A percentile compares a stretch with the other conserved stretches of the same genome.
Evolutionary conservation across 2,329 filamentous ascomycete species (phyloP).

Genomic region (Pseudocercospora eumusae): DNA sequence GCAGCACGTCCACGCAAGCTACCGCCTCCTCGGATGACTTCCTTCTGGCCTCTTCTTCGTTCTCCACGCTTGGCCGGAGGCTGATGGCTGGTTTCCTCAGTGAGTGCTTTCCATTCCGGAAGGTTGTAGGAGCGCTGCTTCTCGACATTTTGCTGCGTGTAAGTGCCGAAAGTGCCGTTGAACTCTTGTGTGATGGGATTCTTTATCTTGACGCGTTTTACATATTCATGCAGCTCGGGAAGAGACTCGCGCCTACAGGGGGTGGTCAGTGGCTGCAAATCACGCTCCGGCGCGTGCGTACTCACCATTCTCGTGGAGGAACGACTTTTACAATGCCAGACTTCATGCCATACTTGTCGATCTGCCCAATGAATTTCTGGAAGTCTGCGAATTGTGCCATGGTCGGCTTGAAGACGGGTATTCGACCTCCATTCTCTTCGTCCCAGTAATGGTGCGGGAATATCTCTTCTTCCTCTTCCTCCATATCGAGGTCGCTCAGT

Average conservation of each 20-base stretch:
- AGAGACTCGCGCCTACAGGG: constrained; percentile 64
- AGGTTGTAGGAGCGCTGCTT: constrained; percentile 95
- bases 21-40: constrained; percentile 44
- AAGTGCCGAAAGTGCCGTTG: constrained; percentile 90
- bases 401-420: constrained; percentile 92
- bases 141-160: constrained; percentile 95
- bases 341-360: constrained; percentile 95
- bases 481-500: constrained; percentile 50
- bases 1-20: constrained; percentile 35
- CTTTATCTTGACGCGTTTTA: constrained; percentile 90
- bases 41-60: constrained; percentile 62
- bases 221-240: constrained; percentile 74
- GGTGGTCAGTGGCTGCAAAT: constrained; percentile 22
- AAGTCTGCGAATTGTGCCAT: constrained; percentile 96
- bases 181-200: constrained; percentile 99
- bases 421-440: constrained; percentile 59
- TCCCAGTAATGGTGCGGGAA: constrained; percentile 86
- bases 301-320: constrained; percentile 88
- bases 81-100: constrained; percentile 93
- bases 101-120: constrained; percentile 91
- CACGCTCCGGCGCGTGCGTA: constrained; percentile 24
- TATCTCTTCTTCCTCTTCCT: constrained; percentile 58
- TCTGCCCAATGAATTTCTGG: constrained; percentile 82
- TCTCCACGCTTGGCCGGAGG: constrained; percentile 88
- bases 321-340: constrained; percentile 96